Conservation (phyloP, 2,329 filamentous ascomycete species). For the Fusarium cyanostomum region DNA sequence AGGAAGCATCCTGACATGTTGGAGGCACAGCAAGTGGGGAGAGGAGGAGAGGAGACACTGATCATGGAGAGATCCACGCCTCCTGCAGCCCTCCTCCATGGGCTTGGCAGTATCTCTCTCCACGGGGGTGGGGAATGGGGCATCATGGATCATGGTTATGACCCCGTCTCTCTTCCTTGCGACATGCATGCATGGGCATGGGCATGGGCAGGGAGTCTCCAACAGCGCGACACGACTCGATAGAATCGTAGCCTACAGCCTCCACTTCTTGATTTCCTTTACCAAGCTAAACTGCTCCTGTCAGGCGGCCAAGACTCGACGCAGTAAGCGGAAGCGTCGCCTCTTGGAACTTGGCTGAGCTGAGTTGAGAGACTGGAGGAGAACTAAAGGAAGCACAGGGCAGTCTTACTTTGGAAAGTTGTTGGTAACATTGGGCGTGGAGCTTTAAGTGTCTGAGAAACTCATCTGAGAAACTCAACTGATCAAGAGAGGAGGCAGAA, state of each 20-base stretch:
- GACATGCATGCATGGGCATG: background rate
- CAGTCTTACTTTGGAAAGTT: background rate
- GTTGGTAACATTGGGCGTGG: conserved; percentile 15
- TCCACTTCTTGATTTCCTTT: conserved; percentile 5
- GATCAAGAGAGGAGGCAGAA: background rate
- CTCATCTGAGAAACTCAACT: background rate
- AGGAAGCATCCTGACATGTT: conserved; percentile 27
- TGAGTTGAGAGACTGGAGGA: conserved; percentile 4
- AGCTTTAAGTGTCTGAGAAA: conserved; percentile 5
- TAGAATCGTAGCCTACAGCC: background rate
- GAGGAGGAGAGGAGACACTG: conserved; percentile 15
- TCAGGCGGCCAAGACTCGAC: conserved; percentile 12
- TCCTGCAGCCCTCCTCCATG: conserved; percentile 1
- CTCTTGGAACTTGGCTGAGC: conserved; percentile 11
- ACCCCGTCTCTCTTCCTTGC: background rate
- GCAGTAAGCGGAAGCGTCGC: conserved; percentile 11
- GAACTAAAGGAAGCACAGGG: conserved; percentile 10
- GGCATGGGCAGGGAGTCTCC: conserved; percentile 13
- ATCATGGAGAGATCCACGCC: conserved; percentile 26
- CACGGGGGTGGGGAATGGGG: conserved; percentile 23
- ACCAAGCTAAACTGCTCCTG: conserved; percentile 3
- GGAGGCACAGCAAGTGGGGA: conserved; percentile 15
- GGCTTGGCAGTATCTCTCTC: conserved; percentile 15
- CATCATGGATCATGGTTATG: conserved; percentile 2
- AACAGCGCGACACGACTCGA: conserved; percentile 16